A percentile compares a stretch with the other conserved stretches of the same genome.
phyloP scores from a whole-genome alignment of 345 rosid genomes.

The Populus alba region DNA sequence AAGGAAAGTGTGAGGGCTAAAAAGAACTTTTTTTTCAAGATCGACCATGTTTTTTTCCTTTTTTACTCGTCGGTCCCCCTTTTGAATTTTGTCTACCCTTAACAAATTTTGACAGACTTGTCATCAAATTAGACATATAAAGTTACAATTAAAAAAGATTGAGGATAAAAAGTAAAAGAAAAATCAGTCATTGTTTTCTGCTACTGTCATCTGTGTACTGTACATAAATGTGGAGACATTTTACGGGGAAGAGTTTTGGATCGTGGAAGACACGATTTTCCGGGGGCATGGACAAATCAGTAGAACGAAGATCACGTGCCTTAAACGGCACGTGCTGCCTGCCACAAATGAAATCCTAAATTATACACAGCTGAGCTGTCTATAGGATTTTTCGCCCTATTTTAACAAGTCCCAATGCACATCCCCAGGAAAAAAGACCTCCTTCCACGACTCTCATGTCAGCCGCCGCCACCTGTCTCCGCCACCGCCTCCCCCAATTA shows the following conservation, averaged over 20 bases:
- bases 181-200: no score
- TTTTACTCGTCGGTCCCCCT: neutral
- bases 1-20: no score
- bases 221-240: neutral
- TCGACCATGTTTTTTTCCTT: neutral
- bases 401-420: neutral
- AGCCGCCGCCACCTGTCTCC: no score
- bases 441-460: no score
- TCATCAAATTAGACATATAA: neutral
- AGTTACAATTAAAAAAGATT: neutral
- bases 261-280: neutral
- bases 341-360: neutral
- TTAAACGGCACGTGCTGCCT: conserved; percentile 13
- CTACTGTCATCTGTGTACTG: no score
- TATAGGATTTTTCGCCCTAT: neutral
- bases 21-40: neutral
- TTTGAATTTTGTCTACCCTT: neutral
- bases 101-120: no score
- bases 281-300: neutral
- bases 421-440: no score
- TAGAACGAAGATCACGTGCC: conserved; percentile 22
- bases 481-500: no score
- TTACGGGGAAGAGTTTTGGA: neutral
- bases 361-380: neutral
- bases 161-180: no score